Evolutionary conservation across 176 grass and related monocot genomes (phyloP).

Genomic region (bread wheat (Triticum aestivum)): IWGSC_CS_RefSeq_v2.1 NC_057805.1:190702161-190702660

Average conservation of each 20-base stretch:
- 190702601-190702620: too few species aligned
- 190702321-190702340: neutral
- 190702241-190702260: neutral
- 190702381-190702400: neutral
- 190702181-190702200: too few species aligned
- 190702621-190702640: too few species aligned
- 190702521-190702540: constrained; percentile 4
- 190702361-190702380: neutral
- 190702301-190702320: constrained; percentile 8
- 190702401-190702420: neutral
- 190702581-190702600: too few species aligned
- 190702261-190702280: neutral
- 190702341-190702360: neutral
- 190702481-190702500: neutral
- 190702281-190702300: constrained; percentile 8
- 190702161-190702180: too few species aligned
- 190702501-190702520: neutral
- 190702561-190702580: too few species aligned
- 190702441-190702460: neutral
- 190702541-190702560: neutral
- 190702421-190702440: neutral
- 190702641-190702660: too few species aligned
- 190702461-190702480: neutral
- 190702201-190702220: too few species aligned
- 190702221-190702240: neutral